phyloP scores from a whole-genome alignment of 2,329 filamentous ascomycete genomes.

The Penicillium sp. region DNA sequence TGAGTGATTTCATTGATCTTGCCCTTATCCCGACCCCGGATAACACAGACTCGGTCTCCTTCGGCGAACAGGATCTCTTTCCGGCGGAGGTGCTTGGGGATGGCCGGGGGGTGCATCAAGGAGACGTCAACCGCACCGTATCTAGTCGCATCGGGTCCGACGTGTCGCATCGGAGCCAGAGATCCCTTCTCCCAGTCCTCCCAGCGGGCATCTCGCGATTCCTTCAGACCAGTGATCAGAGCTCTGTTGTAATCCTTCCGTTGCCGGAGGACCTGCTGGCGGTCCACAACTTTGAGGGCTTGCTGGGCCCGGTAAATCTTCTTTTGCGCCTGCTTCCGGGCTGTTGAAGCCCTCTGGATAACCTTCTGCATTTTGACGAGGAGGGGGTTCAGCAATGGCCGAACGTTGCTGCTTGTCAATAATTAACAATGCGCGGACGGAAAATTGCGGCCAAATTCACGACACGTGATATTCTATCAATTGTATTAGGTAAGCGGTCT shows the following conservation, averaged over 20 bases:
- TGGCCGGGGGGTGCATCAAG: constrained; percentile 37
- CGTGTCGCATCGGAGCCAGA: constrained; percentile 73
- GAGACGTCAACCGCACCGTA: constrained; percentile 58
- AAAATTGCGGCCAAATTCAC: constrained; percentile 27
- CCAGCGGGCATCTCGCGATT: constrained; percentile 58
- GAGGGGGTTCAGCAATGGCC: constrained; percentile 34
- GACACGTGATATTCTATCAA: constrained; percentile 14
- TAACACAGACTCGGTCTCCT: constrained; percentile 79
- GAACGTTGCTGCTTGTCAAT: constrained; percentile 20
- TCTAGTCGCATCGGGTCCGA: constrained; percentile 57
- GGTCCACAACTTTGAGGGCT: constrained; percentile 41
- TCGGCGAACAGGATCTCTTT: constrained; percentile 61
- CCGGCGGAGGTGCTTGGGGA: constrained; percentile 41
- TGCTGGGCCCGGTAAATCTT: constrained; percentile 47
- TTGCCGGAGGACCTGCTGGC: constrained; percentile 30
- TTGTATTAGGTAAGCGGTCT: neutral
- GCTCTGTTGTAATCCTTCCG: constrained; percentile 34
- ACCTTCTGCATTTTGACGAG: constrained; percentile 66
- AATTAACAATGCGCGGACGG: constrained; percentile 18
- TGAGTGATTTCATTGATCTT: constrained; percentile 73
- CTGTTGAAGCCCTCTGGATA: constrained; percentile 64
- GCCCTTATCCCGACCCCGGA: constrained; percentile 76
- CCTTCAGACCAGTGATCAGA: constrained; percentile 41
- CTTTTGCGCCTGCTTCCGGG: constrained; percentile 61
- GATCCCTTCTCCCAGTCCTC: constrained; percentile 80